Base-by-base conservation (phyloP, 805 yeast genomes). In the Brettanomyces custersianus region DNA sequence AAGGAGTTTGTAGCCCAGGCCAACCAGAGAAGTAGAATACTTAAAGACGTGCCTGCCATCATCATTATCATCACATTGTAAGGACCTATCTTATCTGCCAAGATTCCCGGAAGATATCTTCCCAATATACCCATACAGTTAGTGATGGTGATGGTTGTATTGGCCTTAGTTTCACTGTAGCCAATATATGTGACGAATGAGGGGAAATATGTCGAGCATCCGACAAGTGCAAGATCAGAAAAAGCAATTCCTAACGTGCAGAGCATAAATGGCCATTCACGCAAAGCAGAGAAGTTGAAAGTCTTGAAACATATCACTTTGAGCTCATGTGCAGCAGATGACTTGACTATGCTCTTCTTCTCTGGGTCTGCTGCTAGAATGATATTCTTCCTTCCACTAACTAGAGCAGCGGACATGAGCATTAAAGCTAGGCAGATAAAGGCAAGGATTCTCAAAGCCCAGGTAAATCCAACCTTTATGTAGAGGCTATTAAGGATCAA, bases 391-490 rank as follows among this genome's bases (percentile, higher is more conserved):
- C 73, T 60, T 27, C 59, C 51, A 18, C 62, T 61, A 27, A 70
- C 47, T 2, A 73, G 64, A 40, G 67, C 71, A 5, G 75, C 70
- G 1, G 77, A 62, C 39, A 69, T 52, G 41, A 62, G 20, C 27
- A 27, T 28, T n/a, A 34, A 15, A 3, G 43, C 55, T 11, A 63
- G 40, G 42, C 69, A 67, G 18, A 73, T 43, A 29, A 71, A 60
- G 3, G 73, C 69, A 20, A 72, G 45, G 7, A 66, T 62, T 45
- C 80, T 57, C 27, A 73, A 60, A 2, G 77, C 73, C 79, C 79
- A 74, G 11, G 54, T 57, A 42, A 64, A 74, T 0, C 78, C 79
- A 23, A 68, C 66, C 28, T 52, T 51, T 2, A 44, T 42, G 43
- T 67, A 74, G 18, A 74, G 47, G 27, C 55, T 55, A 43, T 71